Conservation (phyloP, 306 rosid genomes). For the Gastrolobium bilobum region DNA sequence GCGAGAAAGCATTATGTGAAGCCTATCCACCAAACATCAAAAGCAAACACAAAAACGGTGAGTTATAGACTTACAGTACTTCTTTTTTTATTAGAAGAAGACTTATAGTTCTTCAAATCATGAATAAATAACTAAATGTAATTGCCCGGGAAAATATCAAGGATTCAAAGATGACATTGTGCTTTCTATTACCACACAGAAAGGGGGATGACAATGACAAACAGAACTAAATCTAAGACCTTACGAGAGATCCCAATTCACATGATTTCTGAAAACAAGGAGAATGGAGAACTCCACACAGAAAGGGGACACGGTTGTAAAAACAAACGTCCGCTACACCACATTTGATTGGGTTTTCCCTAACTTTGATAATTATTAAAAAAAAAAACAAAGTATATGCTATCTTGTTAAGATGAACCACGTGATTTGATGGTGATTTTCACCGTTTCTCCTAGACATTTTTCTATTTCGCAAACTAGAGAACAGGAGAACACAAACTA, state of each 20-base stretch:
- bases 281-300: background rate
- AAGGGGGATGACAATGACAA: background rate
- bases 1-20: no score
- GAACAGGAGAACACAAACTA: background rate
- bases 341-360: background rate
- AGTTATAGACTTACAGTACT: no score
- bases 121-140: no score
- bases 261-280: conserved; percentile 9
- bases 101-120: no score
- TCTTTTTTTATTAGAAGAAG: no score
- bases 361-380: background rate
- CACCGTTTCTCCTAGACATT: conserved; percentile 1
- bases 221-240: background rate
- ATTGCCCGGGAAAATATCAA: conserved; percentile 10
- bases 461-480: background rate
- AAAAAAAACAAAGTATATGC: background rate
- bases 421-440: background rate
- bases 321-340: background rate
- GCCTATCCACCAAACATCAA: no score
- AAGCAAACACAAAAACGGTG: no score
- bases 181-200: background rate
- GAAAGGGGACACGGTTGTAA: background rate
- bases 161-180: background rate
- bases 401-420: background rate
- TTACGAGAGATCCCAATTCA: background rate